Evolutionary conservation across 345 rosid species (phyloP).

Genomic region (Anastatica hierochuntica): DNA sequence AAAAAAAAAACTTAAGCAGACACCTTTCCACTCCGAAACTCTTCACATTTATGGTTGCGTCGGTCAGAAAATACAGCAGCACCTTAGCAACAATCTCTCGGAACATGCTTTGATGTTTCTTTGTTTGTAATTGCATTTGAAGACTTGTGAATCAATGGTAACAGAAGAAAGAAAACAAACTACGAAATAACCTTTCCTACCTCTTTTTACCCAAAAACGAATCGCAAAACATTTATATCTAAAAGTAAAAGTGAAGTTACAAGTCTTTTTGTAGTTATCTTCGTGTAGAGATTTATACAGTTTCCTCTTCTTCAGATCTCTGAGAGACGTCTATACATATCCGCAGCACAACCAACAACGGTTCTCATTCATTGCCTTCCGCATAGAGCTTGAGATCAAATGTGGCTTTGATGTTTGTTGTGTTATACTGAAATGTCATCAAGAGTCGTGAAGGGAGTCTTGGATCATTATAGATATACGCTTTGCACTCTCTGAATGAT

Average conservation of each 20-base stretch:
- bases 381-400: constrained; percentile 20
- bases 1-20: constrained; percentile 74
- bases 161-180: constrained; percentile 56
- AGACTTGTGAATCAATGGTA: constrained; percentile 98
- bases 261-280: constrained; percentile 18
- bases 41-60: constrained; percentile 62
- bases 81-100: too few species aligned
- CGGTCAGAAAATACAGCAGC: constrained; percentile 78
- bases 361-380: constrained; percentile 11
- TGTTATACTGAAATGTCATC: constrained; percentile 17
- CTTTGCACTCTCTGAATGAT: constrained; percentile 83
- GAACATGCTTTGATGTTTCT: constrained; percentile 14
- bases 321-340: constrained; percentile 19
- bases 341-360: neutral
- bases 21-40: constrained; percentile 85
- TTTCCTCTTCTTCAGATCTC: constrained; percentile 11
- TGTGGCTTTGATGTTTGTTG: constrained; percentile 8
- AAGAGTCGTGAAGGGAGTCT: constrained; percentile 82
- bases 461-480: constrained; percentile 72
- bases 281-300: constrained; percentile 23
- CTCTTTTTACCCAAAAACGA: constrained; percentile 4
- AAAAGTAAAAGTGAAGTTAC: constrained; percentile 12
- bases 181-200: constrained; percentile 13
- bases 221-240: neutral
- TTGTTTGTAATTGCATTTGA: constrained; percentile 63